Conservation (phyloP, 2,329 filamentous ascomycete genomes). For the Chaetomiaceae sp. region DNA sequence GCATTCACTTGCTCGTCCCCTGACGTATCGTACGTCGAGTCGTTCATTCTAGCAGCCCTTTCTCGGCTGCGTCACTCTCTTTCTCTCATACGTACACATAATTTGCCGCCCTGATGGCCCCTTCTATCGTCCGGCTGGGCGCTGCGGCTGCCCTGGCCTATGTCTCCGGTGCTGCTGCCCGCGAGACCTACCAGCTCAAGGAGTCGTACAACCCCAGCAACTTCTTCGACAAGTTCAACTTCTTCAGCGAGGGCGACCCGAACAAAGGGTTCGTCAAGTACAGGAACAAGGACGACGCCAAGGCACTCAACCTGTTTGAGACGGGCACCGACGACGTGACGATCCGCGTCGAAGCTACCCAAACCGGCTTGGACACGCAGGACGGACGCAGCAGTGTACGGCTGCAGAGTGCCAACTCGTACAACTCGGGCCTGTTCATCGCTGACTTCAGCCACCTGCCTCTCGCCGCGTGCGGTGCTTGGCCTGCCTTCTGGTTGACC, state of each 20-base stretch:
- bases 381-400: constrained; percentile 51
- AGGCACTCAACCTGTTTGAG: constrained; percentile 30
- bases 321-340: constrained; percentile 31
- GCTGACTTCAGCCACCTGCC: constrained; percentile 66
- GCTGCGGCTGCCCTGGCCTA: constrained; percentile 34
- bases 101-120: constrained; percentile 32
- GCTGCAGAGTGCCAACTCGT: constrained; percentile 55
- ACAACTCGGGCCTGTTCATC: constrained; percentile 62
- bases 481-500: constrained; percentile 61
- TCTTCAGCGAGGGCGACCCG: constrained; percentile 44
- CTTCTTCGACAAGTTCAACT: constrained; percentile 44
- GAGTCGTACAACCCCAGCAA: constrained; percentile 39
- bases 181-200: constrained; percentile 33
- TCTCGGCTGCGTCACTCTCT: constrained; percentile 30
- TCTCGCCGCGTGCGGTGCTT: constrained; percentile 57
- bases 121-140: constrained; percentile 36
- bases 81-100: constrained; percentile 6
- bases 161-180: constrained; percentile 28
- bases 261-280: constrained; percentile 61
- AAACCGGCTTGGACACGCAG: constrained; percentile 22
- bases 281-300: constrained; percentile 31
- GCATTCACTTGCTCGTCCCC: constrained; percentile 33
- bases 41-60: constrained; percentile 22
- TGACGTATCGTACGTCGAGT: constrained; percentile 41
- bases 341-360: constrained; percentile 34